Conservation (phyloP, 192 early-diverging fungal genomes). For the Phlyctochytrium bullatum region DNA sequence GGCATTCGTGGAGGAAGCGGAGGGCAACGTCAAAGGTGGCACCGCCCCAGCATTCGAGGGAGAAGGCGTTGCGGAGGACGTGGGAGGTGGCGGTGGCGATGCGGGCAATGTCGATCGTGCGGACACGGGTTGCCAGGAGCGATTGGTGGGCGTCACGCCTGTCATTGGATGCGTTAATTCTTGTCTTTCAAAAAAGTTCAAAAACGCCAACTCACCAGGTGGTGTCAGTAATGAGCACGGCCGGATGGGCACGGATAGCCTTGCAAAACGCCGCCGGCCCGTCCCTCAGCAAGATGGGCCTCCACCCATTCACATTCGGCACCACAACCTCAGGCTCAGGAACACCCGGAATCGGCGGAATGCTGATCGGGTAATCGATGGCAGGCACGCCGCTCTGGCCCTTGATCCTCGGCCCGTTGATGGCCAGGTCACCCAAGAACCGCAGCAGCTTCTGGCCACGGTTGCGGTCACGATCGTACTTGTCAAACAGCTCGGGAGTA, state of each 20-base stretch:
- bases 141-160: slow-evolving; percentile 86
- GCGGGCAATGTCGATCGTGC: slow-evolving; percentile 89
- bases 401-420: slow-evolving; percentile 89
- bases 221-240: slow-evolving; percentile 92
- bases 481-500: slow-evolving; percentile 87
- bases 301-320: slow-evolving; percentile 77
- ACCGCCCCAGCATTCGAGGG: slow-evolving; percentile 97
- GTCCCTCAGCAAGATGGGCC: slow-evolving; percentile 77
- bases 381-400: slow-evolving; percentile 71
- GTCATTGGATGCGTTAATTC: too few species aligned
- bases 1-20: slow-evolving; percentile 95
- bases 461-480: slow-evolving; percentile 66
- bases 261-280: slow-evolving; percentile 90
- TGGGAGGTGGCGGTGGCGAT: slow-evolving; percentile 88
- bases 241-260: slow-evolving; percentile 83
- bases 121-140: slow-evolving; percentile 91
- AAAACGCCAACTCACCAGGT: slow-evolving; percentile 63
- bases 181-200: slow-evolving; percentile 19
- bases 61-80: slow-evolving; percentile 82
- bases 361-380: slow-evolving; percentile 58
- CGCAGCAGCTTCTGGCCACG: slow-evolving; percentile 83
- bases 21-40: slow-evolving; percentile 97
- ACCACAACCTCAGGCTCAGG: slow-evolving; percentile 37
- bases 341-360: slow-evolving; percentile 58
- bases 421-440: slow-evolving; percentile 87